Base-by-base conservation (phyloP, 768 basidiomycete genomes). In the Boletus fagicola region DNA sequence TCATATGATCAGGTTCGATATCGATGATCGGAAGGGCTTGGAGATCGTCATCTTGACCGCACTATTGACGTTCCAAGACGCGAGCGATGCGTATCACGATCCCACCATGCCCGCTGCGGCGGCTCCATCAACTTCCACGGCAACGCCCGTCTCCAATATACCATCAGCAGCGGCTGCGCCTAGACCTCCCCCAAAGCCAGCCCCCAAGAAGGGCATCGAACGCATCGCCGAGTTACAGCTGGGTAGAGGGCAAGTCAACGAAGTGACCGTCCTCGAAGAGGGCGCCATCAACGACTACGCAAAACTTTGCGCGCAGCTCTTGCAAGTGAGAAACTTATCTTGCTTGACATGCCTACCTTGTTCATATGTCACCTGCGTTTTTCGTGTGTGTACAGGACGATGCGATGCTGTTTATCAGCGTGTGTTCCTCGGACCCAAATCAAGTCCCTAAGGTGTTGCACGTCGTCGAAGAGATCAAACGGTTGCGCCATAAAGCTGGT, bases 21-120 rank as follows among this genome's bases (percentile, higher is more conserved):
- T 94, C 49, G 77, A 88, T 16, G 92, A 94, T 64, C 81, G 89
- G 33, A 94, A 94, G 69, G 90, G 92, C 5, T 78, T 94, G 2
- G 92, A 94, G 69, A 89, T 94, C 39, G 83, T 89, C 50, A 81
- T 93, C 38, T 75, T 94, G 48, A 87, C 85, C 0, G 83, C 88
- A 3, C 77, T 94, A 2, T 72, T 93, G 60, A 89, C 90, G 1
- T 90, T 94, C 69, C 83, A 85, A 57, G 92, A 94, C 65, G 65
- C 76, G 30, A 86, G 85, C 59, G 85, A 90, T 50, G 67, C 69
- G 16, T 78, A 82, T 56, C 82, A 84, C 61, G 64, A 74, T 0
- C 73, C 38, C 68, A 74, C 3, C 62, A 55, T 48, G 56, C 60
- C 42, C 60, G 51, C 57, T 55, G 61, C 26, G 18, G n/a, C 44